A percentile compares a stretch with the other conserved stretches of the same genome.
phyloP scores from a whole-genome alignment of 176 grass and related monocot genomes.

The Bothriochloa decipiens region DNA sequence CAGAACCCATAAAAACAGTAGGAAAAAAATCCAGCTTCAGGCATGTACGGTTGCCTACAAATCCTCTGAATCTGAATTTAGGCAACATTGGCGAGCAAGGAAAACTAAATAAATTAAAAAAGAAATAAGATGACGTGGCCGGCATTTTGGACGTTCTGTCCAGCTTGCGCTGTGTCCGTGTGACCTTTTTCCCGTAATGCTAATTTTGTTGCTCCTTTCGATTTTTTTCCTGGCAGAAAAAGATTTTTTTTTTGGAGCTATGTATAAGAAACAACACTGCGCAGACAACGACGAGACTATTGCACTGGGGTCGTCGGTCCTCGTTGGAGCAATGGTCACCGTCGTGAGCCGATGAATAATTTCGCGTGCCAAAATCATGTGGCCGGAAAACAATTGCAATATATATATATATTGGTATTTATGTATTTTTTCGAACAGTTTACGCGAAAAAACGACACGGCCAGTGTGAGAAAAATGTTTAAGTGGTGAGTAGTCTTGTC shows the following conservation, averaged over 20 bases:
- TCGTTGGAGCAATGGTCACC: not conserved
- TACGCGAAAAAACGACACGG: not conserved
- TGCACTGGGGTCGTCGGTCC: not conserved
- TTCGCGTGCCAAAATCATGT: not conserved
- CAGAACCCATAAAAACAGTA: too few relatives aligned
- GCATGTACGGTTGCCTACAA: too few relatives aligned
- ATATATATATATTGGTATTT: not conserved
- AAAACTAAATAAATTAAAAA: too few relatives aligned
- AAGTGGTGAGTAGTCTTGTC: not conserved
- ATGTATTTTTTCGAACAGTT: not conserved
- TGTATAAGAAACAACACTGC: not conserved
- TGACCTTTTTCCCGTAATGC: not conserved
- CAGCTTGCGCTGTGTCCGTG: not conserved
- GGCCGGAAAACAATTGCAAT: not conserved
- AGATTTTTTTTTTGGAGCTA: too few relatives aligned
- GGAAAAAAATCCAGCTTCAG: too few relatives aligned
- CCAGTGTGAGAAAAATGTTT: not conserved
- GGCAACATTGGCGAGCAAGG: not conserved
- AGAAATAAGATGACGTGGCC: slow-evolving; percentile 31
- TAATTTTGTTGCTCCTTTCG: not conserved
- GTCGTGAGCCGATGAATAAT: not conserved
- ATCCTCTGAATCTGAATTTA: too few relatives aligned
- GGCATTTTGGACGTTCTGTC: not conserved
- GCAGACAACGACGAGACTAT: not conserved
- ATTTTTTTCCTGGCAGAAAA: not conserved